Conservation (phyloP, 495 filamentous ascomycete species). For the Talaromyces adpressus region DNA sequence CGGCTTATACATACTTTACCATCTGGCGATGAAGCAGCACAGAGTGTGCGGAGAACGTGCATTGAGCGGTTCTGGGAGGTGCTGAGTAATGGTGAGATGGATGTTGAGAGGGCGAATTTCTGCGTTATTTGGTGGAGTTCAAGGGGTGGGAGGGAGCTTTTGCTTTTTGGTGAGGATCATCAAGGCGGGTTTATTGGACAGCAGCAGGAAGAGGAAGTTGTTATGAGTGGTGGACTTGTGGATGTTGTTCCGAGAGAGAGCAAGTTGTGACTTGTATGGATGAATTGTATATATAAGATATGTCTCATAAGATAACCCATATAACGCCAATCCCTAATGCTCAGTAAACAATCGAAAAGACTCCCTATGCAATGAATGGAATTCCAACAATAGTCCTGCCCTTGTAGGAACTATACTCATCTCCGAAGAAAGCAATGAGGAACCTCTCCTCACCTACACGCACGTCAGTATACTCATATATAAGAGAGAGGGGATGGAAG, state of each 20-base stretch:
- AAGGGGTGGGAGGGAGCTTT: slow-evolving; percentile 56
- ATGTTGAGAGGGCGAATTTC: slow-evolving; percentile 73
- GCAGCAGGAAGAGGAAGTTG: slow-evolving; percentile 13
- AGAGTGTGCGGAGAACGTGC: slow-evolving; percentile 54
- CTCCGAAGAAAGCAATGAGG: slow-evolving; percentile 74
- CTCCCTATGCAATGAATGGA: slow-evolving; percentile 49
- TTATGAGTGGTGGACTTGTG: slow-evolving; percentile 55
- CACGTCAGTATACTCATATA: too few relatives aligned
- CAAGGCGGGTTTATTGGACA: slow-evolving; percentile 18
- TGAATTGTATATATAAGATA: background rate
- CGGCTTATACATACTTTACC: slow-evolving; percentile 48
- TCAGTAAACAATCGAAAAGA: background rate
- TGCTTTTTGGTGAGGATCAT: slow-evolving; percentile 47
- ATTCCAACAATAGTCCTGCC: slow-evolving; percentile 64
- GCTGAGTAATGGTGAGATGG: slow-evolving; percentile 81
- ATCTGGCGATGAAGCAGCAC: slow-evolving; percentile 28
- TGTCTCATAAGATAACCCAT: background rate
- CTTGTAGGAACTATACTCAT: slow-evolving; percentile 72
- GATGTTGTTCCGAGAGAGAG: slow-evolving; percentile 33
- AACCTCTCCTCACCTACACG: slow-evolving; percentile 64
- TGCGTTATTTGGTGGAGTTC: slow-evolving; percentile 87
- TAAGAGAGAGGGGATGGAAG: background rate
- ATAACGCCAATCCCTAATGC: background rate
- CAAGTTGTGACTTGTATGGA: slow-evolving; percentile 27
- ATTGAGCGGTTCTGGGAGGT: slow-evolving; percentile 80